These are phyloP conservation scores for Monotropa hypopitys DNA, from an alignment of 179 eudicot species.

Conservation along the genomic window DNA sequence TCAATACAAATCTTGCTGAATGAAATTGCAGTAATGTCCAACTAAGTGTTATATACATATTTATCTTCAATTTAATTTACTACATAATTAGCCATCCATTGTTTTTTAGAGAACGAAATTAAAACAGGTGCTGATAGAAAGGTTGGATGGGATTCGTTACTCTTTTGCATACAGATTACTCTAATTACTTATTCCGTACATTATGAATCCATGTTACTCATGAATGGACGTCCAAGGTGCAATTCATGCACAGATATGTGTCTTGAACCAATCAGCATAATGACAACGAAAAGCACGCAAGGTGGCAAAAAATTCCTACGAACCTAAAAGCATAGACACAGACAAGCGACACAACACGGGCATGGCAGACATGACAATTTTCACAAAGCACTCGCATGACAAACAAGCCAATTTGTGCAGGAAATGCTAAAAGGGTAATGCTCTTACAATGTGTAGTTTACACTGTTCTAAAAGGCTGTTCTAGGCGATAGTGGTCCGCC, in stretches of 20 bases:
- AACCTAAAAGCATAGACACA: background rate
- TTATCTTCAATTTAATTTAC: background rate
- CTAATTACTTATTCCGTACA: background rate
- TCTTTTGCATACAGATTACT: background rate
- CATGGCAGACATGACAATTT: background rate
- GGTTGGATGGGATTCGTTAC: background rate
- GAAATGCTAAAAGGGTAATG: background rate
- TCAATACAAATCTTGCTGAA: background rate
- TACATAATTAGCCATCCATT: background rate
- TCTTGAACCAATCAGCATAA: background rate
- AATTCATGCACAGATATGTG: background rate
- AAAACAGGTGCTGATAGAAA: background rate
- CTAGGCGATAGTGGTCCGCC: too few relatives aligned
- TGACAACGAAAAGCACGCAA: background rate
- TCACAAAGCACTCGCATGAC: background rate
- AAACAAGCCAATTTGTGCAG: background rate
- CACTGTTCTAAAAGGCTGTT: too few relatives aligned
- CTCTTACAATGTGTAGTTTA: background rate
- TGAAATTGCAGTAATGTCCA: too few relatives aligned
- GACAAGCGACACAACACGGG: background rate
- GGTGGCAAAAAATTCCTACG: background rate
- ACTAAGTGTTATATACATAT: too few relatives aligned
- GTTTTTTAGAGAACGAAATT: background rate
- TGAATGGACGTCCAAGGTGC: background rate
- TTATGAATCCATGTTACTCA: background rate